Evolutionary conservation across 345 rosid species (phyloP).

Genomic region (Arabis alpina): DNA sequence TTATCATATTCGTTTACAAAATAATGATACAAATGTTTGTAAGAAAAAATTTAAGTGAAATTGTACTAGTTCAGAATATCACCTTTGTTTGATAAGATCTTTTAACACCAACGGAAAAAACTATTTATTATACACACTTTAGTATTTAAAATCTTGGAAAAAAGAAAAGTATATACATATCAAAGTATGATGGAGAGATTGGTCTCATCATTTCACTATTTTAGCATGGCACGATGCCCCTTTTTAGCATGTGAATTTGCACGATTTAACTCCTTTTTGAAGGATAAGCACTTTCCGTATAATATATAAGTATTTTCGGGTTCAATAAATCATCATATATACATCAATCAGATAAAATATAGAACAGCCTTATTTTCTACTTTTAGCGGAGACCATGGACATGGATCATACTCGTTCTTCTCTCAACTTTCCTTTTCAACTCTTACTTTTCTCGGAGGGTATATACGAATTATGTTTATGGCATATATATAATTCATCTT

Average conservation of each 20-base stretch:
- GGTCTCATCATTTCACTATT: constrained; percentile 38
- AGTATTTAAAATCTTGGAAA: neutral
- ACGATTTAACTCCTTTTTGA: constrained; percentile 29
- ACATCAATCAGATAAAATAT: constrained; percentile 20
- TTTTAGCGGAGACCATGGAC: constrained; percentile 27
- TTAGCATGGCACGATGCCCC: constrained; percentile 27
- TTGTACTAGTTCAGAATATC: neutral
- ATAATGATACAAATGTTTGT: neutral
- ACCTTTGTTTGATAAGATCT: neutral
- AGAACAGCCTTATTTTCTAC: constrained; percentile 34
- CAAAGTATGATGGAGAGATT: constrained; percentile 34
- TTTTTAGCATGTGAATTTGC: constrained; percentile 43
- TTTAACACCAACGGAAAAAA: neutral
- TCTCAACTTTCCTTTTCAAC: constrained; percentile 14
- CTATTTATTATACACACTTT: constrained; percentile 2
- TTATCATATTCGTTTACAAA: no score
- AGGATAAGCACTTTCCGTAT: constrained; percentile 16
- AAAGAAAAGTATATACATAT: constrained; percentile 3
- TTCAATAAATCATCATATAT: constrained; percentile 14
- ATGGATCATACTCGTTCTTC: constrained; percentile 5
- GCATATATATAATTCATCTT: neutral
- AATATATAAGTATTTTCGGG: neutral
- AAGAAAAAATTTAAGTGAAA: neutral
- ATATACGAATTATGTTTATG: constrained; percentile 3
- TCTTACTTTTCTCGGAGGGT: neutral